Evolutionary conservation across 169 alveolate genomes (phyloP), one percentile per base, ranked within the genome.

Genomic region (Eimeria praecox): DNA sequence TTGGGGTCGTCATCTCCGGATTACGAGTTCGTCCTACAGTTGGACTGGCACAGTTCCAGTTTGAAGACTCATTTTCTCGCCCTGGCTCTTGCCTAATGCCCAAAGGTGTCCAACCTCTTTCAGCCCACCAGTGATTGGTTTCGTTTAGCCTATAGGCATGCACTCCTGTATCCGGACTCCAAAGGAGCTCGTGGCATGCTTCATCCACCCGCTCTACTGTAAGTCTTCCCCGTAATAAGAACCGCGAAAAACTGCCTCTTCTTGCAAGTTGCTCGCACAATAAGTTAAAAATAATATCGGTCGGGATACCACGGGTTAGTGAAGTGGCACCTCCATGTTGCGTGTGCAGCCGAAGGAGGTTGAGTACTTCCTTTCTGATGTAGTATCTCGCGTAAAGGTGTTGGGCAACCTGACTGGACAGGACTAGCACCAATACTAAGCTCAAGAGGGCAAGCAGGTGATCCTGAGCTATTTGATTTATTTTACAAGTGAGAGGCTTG

Each of bases 41-140:
- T 24, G 91, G 77, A 10, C 91, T 33, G 2, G 30, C 33, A 24
- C 12, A 30, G 35, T 49, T 56, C 91, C 18, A 54, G 71, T 12
- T 4, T 10, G 56, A 52, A 12, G 38, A 49, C 12, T 5, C 9
- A 44, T 18, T 56, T 35, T 35, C 91, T 30, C 14, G 27, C 9
- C 33, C 56, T 22, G 33, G 12, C 9, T 16, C 91, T 30, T 59
- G 40, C 33, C 44, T 38, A 33, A 12, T 10, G 49, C 33, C 49
- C 30, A 30, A 30, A 6, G 75, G 46, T 3, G 90, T 27, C 46
- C 30, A 33, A 24, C 27, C 33, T 8, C 44, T 18, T 38, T 83
- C 91, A 54, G 91, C 91, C 91, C 91, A 83, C 91, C 91, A 83
- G 56, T 83, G 91, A 40, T 83, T 83, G n/a, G 91, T 22, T 33